Base-by-base conservation (phyloP, 2,329 filamentous ascomycete genomes). In the Xylaria sp. region DNA sequence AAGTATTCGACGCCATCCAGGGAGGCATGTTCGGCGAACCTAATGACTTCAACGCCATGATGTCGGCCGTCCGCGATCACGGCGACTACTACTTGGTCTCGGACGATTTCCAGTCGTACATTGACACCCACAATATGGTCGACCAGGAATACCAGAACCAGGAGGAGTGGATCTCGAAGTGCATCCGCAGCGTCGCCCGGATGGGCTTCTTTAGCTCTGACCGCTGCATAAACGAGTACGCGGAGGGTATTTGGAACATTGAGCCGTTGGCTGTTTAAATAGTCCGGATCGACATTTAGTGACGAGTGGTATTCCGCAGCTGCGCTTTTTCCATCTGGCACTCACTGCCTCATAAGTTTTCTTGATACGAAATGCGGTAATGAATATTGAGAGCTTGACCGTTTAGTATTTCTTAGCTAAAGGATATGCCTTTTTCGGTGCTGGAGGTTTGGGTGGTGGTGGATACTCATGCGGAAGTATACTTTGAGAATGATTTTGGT, bases 121-220 rank as follows among this genome's bases (percentile, higher is more conserved):
- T 97, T 75, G 89, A 95, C 81, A 97, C 96, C 7, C 96, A 99
- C 72, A 86, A 89, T 66, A 86, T 98, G 64, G 94, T 99, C 36
- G 96, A 99, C 77, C 91, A 95, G 82, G 91, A 93, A 59, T 99
- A 97, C 85, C 89, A 89, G 81, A 92, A 98, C 82, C 92, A 95
- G 79, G 94, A 98, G 68, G 91, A 93, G 75, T 99, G 96, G 96
- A 83, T 97, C 67, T 91, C 89, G 70, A 98, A 98, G 87, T 91
- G 88, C 71, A 98, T 99, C 77, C 90, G 88, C 50, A 92, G 92
- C 67, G 96, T 99, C 19, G 87, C 93, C 6, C 86, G 94, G 48
- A 99, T 99, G 96, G 96, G 95, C 45, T 98, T 98, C 88, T 98
- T 98, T 85, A 94, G 90, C 74, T 95, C 92, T 71, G 95, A 98